Conservation (phyloP, 208 protist species). For the Naegleria fowleri region DNA sequence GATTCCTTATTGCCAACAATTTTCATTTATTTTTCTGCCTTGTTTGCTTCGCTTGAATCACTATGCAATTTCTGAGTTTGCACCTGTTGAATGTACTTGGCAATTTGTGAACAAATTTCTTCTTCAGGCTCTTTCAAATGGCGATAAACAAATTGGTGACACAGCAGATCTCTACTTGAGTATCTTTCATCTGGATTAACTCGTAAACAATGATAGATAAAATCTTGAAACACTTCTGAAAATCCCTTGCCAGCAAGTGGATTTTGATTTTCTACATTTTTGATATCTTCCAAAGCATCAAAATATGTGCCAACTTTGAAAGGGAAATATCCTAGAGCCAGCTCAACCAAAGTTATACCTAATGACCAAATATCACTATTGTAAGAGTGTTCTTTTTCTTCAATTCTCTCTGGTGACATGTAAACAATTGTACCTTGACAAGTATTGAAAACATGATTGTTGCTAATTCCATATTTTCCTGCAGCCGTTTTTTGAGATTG, state of each 20-base stretch:
- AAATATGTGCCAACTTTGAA: not conserved
- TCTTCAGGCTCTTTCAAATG: not conserved
- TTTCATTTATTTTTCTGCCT: no score
- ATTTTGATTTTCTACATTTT: not conserved
- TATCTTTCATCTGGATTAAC: not conserved
- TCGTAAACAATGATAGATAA: not conserved
- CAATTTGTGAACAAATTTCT: not conserved
- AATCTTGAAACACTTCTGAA: not conserved
- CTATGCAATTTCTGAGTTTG: not conserved
- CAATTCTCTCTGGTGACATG: conserved; percentile 75
- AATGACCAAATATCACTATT: conserved; percentile 75
- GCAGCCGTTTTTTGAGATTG: not conserved
- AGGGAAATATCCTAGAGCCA: conserved; percentile 68
- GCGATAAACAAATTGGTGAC: not conserved
- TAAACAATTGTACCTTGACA: conserved; percentile 66
- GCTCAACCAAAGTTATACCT: conserved; percentile 73
- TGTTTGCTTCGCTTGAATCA: no score
- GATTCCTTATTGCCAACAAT: no score
- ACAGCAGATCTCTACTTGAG: not conserved
- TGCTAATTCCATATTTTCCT: not conserved
- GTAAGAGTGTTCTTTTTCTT: conserved; percentile 63
- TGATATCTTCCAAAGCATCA: not conserved
- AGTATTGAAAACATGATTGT: not conserved
- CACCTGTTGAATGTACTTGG: not conserved
- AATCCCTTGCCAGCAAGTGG: not conserved